Evolutionary conservation across 306 rosid species (phyloP), one percentile per base, ranked within the genome.

Genomic region (Quercus agrifolia): DNA sequence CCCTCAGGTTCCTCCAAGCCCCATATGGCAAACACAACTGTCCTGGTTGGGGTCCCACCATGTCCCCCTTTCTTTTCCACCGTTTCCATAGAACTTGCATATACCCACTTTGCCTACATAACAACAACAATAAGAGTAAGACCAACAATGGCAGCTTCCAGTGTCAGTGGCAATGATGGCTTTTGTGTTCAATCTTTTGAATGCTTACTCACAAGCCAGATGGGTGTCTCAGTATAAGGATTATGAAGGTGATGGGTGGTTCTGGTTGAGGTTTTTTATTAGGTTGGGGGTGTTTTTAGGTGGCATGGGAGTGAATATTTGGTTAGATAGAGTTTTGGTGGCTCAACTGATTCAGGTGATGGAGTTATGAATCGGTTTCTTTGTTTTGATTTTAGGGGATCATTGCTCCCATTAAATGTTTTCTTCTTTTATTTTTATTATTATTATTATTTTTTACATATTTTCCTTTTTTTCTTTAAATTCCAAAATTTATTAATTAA

Each of bases 1-100:
- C 84, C 69, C 93, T 89, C 70, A 15, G 74, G 4, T 93, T 90
- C 79, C 86, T 91, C 79, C 96, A 89, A 83, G 96, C 98, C 63
- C 99, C 96, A 0, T 96, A 96, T 20, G 96, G 94, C 6, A 96
- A 95, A 75, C 96, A 90, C 89, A 81, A 71, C 78, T 79, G 91
- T 0, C 80, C 91, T 0, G 92, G 99, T 9, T 95, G 97, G 97
- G 99, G 97, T 31, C 98, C 98, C 10, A 85, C 84, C 21, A 78
- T 95, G 4, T 59, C 96, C 2, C 88, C 84, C 8, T 95, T 75
- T 51, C 92, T 93, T 61, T 7, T 90, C 54, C 98, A 94, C 82
- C 92, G 91, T 58, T 17, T 94, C 82, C 82, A 94, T 75, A 85
- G 96, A 70, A 86, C 97, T n/a, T 69, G 82, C 75, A 25, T 92